Base-by-base conservation (phyloP, 192 early-diverging fungal species). In the Funneliformis geosporum region DNA sequence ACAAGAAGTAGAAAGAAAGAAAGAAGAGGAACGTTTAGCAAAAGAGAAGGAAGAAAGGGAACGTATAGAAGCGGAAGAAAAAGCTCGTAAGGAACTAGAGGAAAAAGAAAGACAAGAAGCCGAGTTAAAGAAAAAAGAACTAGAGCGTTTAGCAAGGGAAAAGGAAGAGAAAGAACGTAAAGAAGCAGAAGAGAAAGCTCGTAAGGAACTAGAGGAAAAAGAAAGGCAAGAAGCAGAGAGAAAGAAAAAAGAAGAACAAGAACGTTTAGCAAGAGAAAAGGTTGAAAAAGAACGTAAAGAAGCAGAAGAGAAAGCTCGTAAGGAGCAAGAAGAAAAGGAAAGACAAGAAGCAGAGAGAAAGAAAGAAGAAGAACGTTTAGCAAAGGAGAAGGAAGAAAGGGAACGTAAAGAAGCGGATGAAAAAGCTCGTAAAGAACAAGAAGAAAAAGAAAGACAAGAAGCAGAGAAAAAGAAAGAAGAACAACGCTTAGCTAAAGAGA, bases 131-230 rank as follows among this genome's bases (percentile, higher is more conserved):
- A n/a, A n/a, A n/a, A 76, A 80, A 55, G 83, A 80, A 14, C 5
- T 70, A 74, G 69, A 80, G 44, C 38, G 81, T 70, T n/a, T n/a
- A n/a, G n/a, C n/a, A n/a, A n/a, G n/a, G n/a, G n/a, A n/a, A n/a
- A n/a, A n/a, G n/a, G 71, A 80, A 85, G 75, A 81, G 71, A 60
- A 78, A 79, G 69, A 78, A 66, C 18, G 73, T 69, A 65, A 79
- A 81, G 76, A 46, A 43, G n/a, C n/a, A 33, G 75, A 81, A 44
- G 83, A 69, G 81, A 82, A 86, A 73, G 80, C 75, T 60, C 77
- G 42, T 61, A 23, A 46, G 71, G 80, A 40, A 80, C 80, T 69
- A 76, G 77, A 76, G 40, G 76, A 77, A 70, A 59, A 72, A 55
- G 65, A 79, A 68, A 12, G 78, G 60, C 75, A 80, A n/a, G 79